phyloP scores from a whole-genome alignment of 345 rosid species.

The Heritiera littoralis region DNA sequence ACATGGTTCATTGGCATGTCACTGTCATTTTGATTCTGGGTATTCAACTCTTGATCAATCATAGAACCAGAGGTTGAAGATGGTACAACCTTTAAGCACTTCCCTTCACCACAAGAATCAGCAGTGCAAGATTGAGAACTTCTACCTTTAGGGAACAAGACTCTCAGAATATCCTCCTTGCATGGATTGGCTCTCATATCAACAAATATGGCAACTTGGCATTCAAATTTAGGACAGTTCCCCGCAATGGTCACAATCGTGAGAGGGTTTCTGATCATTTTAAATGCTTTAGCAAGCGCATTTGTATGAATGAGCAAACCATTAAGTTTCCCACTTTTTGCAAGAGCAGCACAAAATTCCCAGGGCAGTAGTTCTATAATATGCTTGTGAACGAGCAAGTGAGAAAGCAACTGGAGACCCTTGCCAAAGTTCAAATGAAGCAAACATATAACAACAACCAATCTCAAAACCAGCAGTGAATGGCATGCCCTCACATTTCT shows the following conservation, averaged over 20 bases:
- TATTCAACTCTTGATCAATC: neutral
- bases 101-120: neutral
- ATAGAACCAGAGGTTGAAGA: neutral
- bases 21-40: neutral
- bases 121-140: neutral
- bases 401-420: constrained; percentile 11
- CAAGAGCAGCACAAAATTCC: constrained; percentile 25
- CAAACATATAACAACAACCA: constrained; percentile 36
- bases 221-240: neutral
- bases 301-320: too few species aligned
- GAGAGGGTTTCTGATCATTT: constrained; percentile 36
- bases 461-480: constrained; percentile 33
- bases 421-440: constrained; percentile 38
- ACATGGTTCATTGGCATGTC: neutral
- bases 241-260: constrained; percentile 23
- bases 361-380: constrained; percentile 29
- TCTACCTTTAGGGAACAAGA: constrained; percentile 28
- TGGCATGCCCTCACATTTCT: constrained; percentile 6
- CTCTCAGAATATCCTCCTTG: constrained; percentile 30
- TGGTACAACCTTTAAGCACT: neutral
- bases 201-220: constrained; percentile 31
- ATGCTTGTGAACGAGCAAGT: constrained; percentile 22
- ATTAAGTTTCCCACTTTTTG: too few species aligned
- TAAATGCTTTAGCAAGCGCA: constrained; percentile 34
- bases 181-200: constrained; percentile 30